Evolutionary conservation across 2,329 filamentous ascomycete species (phyloP).

Genomic region (Fusarium buharicum): DNA sequence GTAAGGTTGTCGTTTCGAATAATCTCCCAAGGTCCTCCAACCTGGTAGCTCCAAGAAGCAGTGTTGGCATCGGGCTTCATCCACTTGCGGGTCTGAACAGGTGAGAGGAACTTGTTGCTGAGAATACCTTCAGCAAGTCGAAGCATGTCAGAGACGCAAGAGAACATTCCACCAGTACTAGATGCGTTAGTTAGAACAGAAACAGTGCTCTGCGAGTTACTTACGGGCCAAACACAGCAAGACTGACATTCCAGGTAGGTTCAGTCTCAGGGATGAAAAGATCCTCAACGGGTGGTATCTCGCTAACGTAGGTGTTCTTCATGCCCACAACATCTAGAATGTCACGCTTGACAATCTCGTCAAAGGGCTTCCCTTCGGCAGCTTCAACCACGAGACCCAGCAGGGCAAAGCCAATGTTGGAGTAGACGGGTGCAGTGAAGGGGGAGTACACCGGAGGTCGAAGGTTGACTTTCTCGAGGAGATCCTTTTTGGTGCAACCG

Average conservation of each 20-base stretch:
- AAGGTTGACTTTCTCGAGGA: constrained; percentile 44
- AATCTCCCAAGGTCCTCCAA: constrained; percentile 62
- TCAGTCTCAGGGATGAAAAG: constrained; percentile 53
- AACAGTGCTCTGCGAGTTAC: constrained; percentile 1
- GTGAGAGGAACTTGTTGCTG: constrained; percentile 53
- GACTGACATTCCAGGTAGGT: constrained; percentile 48
- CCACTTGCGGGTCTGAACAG: constrained; percentile 56
- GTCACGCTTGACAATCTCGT: constrained; percentile 52
- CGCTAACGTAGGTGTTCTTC: constrained; percentile 52
- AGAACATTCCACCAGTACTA: constrained; percentile 55
- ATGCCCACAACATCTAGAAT: constrained; percentile 58
- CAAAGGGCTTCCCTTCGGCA: constrained; percentile 54
- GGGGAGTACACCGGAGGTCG: constrained; percentile 55
- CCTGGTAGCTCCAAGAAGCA: constrained; percentile 50
- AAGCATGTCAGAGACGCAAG: constrained; percentile 55
- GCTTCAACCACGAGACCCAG: constrained; percentile 59
- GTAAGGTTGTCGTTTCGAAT: constrained; percentile 52
- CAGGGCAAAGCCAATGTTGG: constrained; percentile 58
- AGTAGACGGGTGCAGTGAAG: constrained; percentile 59
- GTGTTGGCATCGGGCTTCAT: constrained; percentile 56
- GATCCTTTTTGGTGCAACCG: constrained; percentile 47
- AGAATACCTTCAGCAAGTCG: constrained; percentile 56
- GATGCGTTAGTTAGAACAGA: background rate
- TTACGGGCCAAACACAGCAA: constrained; percentile 51
- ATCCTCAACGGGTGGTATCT: constrained; percentile 46